Evolutionary conservation across 495 filamentous ascomycete species (phyloP), one percentile per base, ranked within the genome.

Genomic region (Tuber umbilicatum): DNA sequence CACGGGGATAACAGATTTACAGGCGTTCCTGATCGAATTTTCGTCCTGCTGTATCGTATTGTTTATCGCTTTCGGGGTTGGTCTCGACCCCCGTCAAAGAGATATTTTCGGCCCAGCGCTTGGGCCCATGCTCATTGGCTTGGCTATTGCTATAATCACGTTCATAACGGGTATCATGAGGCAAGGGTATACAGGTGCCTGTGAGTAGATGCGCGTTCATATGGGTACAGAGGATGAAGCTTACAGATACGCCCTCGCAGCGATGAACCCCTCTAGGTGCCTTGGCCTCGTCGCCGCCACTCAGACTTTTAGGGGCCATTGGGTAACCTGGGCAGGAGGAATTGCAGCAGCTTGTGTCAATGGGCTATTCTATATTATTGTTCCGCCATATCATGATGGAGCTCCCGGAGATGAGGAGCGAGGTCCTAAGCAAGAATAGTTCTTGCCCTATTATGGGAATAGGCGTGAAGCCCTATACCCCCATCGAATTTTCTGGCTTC

Each of bases 31-130:
- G 12, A 73, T 87, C 40, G 86, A 87, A 76, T 85, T 85, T 35
- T 77, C 85, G 12, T 80, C 79, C 5, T 84, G 81, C 50, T 78
- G 84, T 41, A 76, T 82, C 21, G 73, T 87, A 42, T 77, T 87
- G 23, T 83, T 84, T 76, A 81, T 87, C 7, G 81, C 85, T 2
- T 84, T 85, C 79, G 87, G 88, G 4, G 84, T 87, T n/a, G 88
- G 86, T 17, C 83, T 91, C 0, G 88, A 90, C 77, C 88, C 88
- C 12, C 82, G 88, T 19, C 87, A 89, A 75, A 82, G 81, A 7
- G 73, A 84, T 16, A 80, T 88, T 6, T 88, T 87, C 76, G 88
- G 88, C 0, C 86, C 85, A 21, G 84, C 86, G 1, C 78, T 86
- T 27, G 84, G 85, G 5, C 88, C 87, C 1, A 83, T 87, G 72